Evolutionary conservation across 2,329 filamentous ascomycete species (phyloP).

Genomic region (Endoconidiophora laricicola): DNA sequence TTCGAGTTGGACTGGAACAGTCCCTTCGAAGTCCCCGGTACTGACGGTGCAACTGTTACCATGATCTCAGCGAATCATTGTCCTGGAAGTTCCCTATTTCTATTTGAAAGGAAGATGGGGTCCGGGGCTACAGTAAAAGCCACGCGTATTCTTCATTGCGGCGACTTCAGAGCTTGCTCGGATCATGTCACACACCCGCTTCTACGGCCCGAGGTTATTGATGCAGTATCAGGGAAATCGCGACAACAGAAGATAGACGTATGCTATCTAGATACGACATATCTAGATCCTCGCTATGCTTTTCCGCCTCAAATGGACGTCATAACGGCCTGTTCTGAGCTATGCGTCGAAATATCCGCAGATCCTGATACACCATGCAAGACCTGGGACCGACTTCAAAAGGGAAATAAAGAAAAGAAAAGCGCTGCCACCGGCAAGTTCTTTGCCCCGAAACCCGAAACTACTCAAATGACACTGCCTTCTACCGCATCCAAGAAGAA

Average conservation of each 20-base stretch:
- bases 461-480: conserved; percentile 17
- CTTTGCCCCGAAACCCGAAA: conserved; percentile 20
- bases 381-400: conserved; percentile 25
- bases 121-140: conserved; percentile 41
- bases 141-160: conserved; percentile 82
- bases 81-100: conserved; percentile 80
- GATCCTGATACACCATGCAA: conserved; percentile 35
- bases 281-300: conserved; percentile 86
- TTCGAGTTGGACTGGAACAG: conserved; percentile 73
- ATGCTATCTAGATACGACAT: conserved; percentile 95
- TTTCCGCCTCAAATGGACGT: conserved; percentile 84
- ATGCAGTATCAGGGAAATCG: conserved; percentile 51
- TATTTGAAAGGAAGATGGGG: conserved; percentile 67
- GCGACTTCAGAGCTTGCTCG: conserved; percentile 83
- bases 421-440: conserved; percentile 29
- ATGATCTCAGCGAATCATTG: conserved; percentile 97
- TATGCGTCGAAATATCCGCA: conserved; percentile 64
- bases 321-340: conserved; percentile 69
- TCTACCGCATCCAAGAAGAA: conserved; percentile 17
- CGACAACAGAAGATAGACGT: conserved; percentile 80
- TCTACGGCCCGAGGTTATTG: conserved; percentile 56
- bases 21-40: conserved; percentile 61
- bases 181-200: conserved; percentile 70
- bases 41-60: conserved; percentile 68
- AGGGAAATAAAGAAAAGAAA: conserved; percentile 17